Conservation (phyloP, 305 asterid species). For the Solanum aculeatissimum region DNA sequence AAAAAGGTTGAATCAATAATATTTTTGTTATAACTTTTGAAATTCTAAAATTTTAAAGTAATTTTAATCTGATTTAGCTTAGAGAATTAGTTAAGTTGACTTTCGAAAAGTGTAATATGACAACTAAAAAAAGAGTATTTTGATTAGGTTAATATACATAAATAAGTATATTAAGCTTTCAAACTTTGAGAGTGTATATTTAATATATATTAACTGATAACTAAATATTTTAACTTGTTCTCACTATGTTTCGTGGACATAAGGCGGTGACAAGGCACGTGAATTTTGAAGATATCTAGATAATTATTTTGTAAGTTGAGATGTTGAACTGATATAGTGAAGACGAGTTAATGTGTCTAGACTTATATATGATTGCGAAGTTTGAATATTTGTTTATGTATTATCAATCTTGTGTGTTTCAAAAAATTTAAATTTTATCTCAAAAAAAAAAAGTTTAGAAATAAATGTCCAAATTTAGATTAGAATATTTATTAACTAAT, state of each 20-base stretch:
- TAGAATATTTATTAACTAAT: neutral
- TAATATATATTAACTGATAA: neutral
- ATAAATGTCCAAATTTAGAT: neutral
- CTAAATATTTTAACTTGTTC: neutral
- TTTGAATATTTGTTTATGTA: neutral
- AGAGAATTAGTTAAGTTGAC: too few relatives aligned
- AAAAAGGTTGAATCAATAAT: too few relatives aligned
- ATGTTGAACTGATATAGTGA: neutral
- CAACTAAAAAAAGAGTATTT: neutral
- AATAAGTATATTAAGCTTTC: too few relatives aligned
- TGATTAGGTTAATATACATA: neutral
- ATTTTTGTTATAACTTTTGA: too few relatives aligned
- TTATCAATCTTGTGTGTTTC: too few relatives aligned
- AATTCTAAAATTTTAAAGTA: too few relatives aligned
- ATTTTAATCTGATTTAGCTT: too few relatives aligned
- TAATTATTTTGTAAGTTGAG: neutral
- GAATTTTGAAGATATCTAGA: neutral
- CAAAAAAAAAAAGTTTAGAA: neutral
- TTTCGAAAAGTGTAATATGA: too few relatives aligned
- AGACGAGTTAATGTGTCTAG: neutral
- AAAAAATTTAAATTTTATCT: neutral
- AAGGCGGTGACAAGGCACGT: neutral
- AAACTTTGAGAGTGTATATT: neutral
- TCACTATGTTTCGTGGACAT: neutral
- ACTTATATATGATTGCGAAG: rapidly evolving